Base-by-base conservation (phyloP, 768 basidiomycete species). In the Solioccasus polychromus region DNA sequence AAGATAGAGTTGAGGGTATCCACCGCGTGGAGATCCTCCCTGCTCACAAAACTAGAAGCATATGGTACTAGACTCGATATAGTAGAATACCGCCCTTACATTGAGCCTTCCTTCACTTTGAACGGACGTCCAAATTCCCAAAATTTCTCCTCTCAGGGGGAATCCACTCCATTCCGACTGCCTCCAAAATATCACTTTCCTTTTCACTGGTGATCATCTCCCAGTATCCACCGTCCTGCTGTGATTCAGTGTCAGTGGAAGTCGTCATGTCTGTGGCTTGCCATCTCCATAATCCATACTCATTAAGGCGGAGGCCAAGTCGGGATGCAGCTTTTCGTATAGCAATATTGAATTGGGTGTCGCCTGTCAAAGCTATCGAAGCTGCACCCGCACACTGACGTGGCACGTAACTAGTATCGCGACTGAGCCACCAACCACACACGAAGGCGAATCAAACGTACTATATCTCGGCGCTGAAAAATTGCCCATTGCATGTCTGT, bases 11-110 rank as follows among this genome's bases (percentile, higher is more conserved):
- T 4, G 76, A 82, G 25, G 85, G 79, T 0, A 71, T 87, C 11
- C 64, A 77, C 47, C 79, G 75, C 9, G 69, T 65, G 14, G 70
- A 75, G 45, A 71, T 87, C 50, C 68, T 82, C 7, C 88, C 90
- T 15, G 77, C 80, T 24, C 90, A 92, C 59, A 77, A 84, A 41
- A 92, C 85, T 19, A 75, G 90, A 64, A 86, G 88, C 53, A 85
- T 87, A 23, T 92, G 90, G 90, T 92, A 92, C 68, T 92, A 69
- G 71, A 39, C 35, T 36, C 47, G 34, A 48, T 41, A 32, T 31
- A 25, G 14, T 40, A 45, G n/a, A n/a, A n/a, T n/a, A n/a, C n/a
- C n/a, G n/a, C n/a, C n/a, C n/a, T n/a, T n/a, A n/a, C n/a, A n/a
- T n/a, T n/a, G n/a, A n/a, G n/a, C 29, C 37, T 41, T 43, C 25